Base-by-base conservation (phyloP, 2,329 filamentous ascomycete species). In the Arthrobotrys sphaeroides region DNA sequence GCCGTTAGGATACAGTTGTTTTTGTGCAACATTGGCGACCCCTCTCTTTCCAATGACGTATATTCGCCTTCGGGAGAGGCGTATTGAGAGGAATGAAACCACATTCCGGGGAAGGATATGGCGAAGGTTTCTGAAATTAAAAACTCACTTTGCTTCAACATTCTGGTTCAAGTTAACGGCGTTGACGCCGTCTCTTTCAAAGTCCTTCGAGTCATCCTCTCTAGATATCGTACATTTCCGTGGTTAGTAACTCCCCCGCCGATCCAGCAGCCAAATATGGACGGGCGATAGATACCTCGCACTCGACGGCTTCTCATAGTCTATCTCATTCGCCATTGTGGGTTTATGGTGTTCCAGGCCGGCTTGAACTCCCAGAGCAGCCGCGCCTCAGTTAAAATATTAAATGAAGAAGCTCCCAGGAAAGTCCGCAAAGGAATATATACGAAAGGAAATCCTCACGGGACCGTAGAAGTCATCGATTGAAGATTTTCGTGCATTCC, bases 131-230 rank as follows among this genome's bases (percentile, higher is more conserved):
- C 9, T 4, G 10, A 10, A 7, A 16, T 13, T 10, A 7, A 22
- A n/a, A 43, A 64, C 72, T 69, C 36, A 75, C 72, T 68, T 75
- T 13, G 72, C 72, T 59, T 75, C 72, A 33, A 75, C 42, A 33
- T 75, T 75, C 26, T 69, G 64, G 22, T 75, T 75, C 42, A 75
- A 28, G 20, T 69, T 68, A 5, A 75, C 18, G 10, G 57, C 12
- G n/a, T 75, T 64, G 9, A 53, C 42, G 12, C 31, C 22, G 18
- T 75, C 72, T 75, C 72, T 57, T 16, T 75, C 72, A 10, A 59
- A 43, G 28, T 75, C 72, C n/a, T 68, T 62, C 18, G 57, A 69
- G 24, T 65, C 57, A 42, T 74, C 55, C 20, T 64, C 62, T 33
- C 64, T 75, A 59, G 24, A 49, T n/a, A 64, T 26, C 42, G n/a